Conservation (phyloP, 305 asterid genomes). For the Solanum hybrid region DNA sequence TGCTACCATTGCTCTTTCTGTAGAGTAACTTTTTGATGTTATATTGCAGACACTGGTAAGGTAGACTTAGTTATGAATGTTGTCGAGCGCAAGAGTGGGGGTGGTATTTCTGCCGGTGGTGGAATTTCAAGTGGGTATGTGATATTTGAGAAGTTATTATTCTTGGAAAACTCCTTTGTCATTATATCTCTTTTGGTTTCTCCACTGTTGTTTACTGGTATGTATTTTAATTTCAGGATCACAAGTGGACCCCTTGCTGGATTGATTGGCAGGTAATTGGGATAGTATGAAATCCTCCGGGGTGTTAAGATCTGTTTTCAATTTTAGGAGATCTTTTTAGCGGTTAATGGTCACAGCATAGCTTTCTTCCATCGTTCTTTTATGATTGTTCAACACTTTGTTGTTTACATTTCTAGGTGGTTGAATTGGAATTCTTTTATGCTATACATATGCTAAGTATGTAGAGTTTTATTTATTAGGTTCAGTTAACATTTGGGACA, state of each 20-base stretch:
- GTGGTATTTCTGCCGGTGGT: slow-evolving; percentile 92
- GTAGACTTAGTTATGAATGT: slow-evolving; percentile 85
- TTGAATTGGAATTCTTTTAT: background rate
- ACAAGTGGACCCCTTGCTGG: slow-evolving; percentile 95
- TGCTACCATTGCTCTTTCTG: background rate
- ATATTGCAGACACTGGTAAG: slow-evolving; percentile 60
- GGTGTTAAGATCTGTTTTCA: background rate
- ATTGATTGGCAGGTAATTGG: slow-evolving; percentile 86
- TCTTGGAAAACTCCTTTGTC: background rate
- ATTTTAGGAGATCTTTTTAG: background rate
- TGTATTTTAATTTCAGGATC: slow-evolving; percentile 37
- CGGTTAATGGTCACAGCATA: background rate
- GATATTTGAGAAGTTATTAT: background rate
- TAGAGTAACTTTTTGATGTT: background rate
- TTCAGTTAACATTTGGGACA: background rate
- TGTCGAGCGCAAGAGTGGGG: slow-evolving; percentile 87
- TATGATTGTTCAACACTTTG: background rate
- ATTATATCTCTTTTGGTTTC: background rate
- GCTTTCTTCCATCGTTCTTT: background rate
- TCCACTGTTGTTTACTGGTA: slow-evolving; percentile 2
- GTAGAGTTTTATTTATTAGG: background rate
- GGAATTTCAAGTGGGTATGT: slow-evolving; percentile 97
- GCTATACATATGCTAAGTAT: background rate
- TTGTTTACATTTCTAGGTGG: background rate
- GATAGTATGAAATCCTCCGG: background rate